A percentile compares a stretch with the other conserved stretches of the same genome.
These are phyloP conservation scores for Fragilariopsis cylindrus DNA, from an alignment of 108 stramenopile genomes.

Conservation along the genomic window DNA sequence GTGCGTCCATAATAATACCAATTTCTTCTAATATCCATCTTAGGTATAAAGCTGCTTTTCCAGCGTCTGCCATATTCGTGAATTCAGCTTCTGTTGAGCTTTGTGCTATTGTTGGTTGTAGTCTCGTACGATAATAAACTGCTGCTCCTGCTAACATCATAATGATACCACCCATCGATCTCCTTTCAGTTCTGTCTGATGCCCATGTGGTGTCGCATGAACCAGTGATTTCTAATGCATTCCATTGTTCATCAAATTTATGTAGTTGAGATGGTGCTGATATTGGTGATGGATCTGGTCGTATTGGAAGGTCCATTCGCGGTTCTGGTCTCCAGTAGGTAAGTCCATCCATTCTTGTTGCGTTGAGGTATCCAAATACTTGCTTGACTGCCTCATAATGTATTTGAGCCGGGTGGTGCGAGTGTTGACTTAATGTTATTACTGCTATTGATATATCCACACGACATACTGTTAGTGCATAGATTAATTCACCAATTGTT, in stretches of 20 bases:
- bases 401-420: not conserved
- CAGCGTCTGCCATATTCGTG: slow-evolving; percentile 21
- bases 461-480: slow-evolving; percentile 28
- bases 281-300: not conserved
- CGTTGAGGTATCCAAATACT: not conserved
- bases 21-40: slow-evolving; percentile 28
- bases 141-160: slow-evolving; percentile 35
- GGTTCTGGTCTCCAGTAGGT: not conserved
- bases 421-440: slow-evolving; percentile 3
- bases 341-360: not conserved
- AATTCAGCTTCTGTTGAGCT: slow-evolving; percentile 38
- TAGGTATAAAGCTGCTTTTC: slow-evolving; percentile 29
- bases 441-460: slow-evolving; percentile 13
- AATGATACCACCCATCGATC: slow-evolving; percentile 31
- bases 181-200: slow-evolving; percentile 21
- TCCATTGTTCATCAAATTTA: no score
- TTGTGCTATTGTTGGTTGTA: slow-evolving; percentile 30
- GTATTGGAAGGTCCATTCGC: not conserved
- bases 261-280: not conserved
- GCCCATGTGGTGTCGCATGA: slow-evolving; percentile 43
- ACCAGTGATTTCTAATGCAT: not conserved
- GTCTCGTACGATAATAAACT: slow-evolving; percentile 19
- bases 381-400: not conserved
- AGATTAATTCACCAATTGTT: slow-evolving; percentile 35
- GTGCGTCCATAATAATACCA: not conserved